Evolutionary conservation across 2,329 filamentous ascomycete species (phyloP).

Genomic region (Eutypella sp.): DNA sequence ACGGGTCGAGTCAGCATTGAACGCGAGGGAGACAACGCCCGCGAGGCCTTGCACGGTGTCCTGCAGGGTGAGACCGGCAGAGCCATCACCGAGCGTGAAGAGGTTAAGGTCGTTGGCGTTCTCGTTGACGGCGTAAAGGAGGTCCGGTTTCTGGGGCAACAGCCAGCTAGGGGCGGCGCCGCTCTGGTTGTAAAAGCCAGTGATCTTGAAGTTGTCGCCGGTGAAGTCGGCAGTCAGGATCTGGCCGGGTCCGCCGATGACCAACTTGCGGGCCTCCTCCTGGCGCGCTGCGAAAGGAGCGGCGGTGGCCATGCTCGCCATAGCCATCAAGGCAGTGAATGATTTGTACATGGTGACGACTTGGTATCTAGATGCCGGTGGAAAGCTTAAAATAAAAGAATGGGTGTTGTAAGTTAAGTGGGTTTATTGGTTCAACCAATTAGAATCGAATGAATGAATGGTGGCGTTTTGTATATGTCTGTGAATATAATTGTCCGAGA

Average conservation of each 20-base stretch:
- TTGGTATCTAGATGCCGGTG: not conserved
- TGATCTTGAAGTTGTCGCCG: constrained; percentile 33
- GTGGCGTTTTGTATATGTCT: not conserved
- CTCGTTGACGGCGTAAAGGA: constrained; percentile 46
- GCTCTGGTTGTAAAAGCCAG: constrained; percentile 26
- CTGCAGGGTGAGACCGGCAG: constrained; percentile 24
- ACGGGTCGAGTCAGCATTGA: constrained; percentile 38
- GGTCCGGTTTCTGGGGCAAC: constrained; percentile 33
- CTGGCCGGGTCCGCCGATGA: constrained; percentile 36
- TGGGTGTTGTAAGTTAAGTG: too few relatives aligned
- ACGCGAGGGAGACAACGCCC: constrained; percentile 44
- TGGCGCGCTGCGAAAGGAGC: constrained; percentile 14
- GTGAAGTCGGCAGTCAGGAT: constrained; percentile 39
- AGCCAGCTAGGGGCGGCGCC: constrained; percentile 41
- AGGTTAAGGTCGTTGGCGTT: constrained; percentile 34
- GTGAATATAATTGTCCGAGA: not conserved
- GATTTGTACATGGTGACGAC: not conserved
- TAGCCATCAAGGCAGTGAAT: constrained; percentile 18
- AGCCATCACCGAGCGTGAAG: constrained; percentile 32
- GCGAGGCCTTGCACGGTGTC: constrained; percentile 29
- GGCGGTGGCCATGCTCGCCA: constrained; percentile 20
- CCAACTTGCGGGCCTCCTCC: constrained; percentile 23
- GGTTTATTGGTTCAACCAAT: not conserved
- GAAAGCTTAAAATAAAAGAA: not conserved
- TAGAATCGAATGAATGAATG: not conserved